phyloP scores from a whole-genome alignment of 2,329 filamentous ascomycete genomes.

The Fusarium compactum region DNA sequence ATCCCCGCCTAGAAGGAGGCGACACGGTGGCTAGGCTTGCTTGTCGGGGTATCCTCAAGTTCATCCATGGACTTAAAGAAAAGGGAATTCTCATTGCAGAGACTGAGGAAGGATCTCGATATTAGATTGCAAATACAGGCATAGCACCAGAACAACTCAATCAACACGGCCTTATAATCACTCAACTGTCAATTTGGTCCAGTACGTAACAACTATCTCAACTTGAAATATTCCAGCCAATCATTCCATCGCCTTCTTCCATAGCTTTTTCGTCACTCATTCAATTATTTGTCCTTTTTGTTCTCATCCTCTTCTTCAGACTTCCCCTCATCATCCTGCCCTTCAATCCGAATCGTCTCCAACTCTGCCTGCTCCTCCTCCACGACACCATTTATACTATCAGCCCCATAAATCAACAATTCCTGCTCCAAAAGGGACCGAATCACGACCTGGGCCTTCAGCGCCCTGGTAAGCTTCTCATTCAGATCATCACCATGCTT shows the following conservation, averaged over 20 bases:
- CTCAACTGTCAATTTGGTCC: not conserved
- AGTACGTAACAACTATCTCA: not conserved
- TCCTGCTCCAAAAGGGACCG: not conserved
- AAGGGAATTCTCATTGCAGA: not conserved
- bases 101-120: not conserved
- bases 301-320: not conserved
- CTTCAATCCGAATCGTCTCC: fast-evolving
- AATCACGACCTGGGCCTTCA: not conserved
- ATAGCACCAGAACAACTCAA: not conserved
- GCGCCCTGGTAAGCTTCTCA: not conserved
- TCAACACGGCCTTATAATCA: not conserved
- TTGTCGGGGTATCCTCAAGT: not conserved
- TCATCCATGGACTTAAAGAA: not conserved
- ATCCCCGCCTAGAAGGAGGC: not conserved
- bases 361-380: not conserved
- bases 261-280: fast-evolving
- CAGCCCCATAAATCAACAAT: not conserved
- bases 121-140: not conserved
- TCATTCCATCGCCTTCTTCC: not conserved
- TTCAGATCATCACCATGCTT: conserved; percentile 11
- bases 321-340: fast-evolving
- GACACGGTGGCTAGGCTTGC: not conserved
- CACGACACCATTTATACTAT: not conserved
- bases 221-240: not conserved
- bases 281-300: not conserved